phyloP scores from a whole-genome alignment of 2,329 filamentous ascomycete genomes.

The Nothophaeocryptopus gaeumannii region DNA sequence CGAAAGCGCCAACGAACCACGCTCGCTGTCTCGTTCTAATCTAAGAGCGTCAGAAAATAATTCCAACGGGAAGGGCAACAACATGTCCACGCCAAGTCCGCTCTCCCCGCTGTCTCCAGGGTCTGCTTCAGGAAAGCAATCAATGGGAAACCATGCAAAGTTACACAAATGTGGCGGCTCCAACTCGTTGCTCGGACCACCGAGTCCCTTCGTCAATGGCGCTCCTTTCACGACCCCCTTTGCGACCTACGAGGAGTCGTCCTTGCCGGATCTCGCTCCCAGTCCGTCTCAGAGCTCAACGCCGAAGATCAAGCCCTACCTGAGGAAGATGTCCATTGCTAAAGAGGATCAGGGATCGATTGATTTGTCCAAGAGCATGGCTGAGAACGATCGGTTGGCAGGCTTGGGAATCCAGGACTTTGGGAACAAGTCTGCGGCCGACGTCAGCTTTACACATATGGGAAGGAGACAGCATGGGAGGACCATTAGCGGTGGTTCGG shows the following conservation, averaged over 20 bases:
- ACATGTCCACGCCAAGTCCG: neutral
- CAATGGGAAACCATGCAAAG: slow-evolving; percentile 25
- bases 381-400: slow-evolving; percentile 52
- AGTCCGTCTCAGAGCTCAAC: slow-evolving; percentile 23
- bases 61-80: too few species aligned
- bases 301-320: slow-evolving; percentile 54
- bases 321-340: slow-evolving; percentile 52
- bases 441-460: slow-evolving; percentile 44
- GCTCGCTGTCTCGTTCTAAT: too few species aligned
- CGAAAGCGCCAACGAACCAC: neutral
- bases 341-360: slow-evolving; percentile 44
- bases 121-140: slow-evolving; percentile 4
- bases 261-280: slow-evolving; percentile 9
- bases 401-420: slow-evolving; percentile 56
- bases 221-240: slow-evolving; percentile 31
- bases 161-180: slow-evolving; percentile 34
- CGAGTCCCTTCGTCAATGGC: slow-evolving; percentile 21
- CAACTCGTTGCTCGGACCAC: slow-evolving; percentile 26
- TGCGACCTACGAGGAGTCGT: slow-evolving; percentile 32
- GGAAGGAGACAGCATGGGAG: slow-evolving; percentile 48
- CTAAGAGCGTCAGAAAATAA: too few species aligned
- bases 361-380: slow-evolving; percentile 54
- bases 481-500: slow-evolving; percentile 55
- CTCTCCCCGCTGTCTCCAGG: slow-evolving; percentile 8
- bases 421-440: slow-evolving; percentile 40